Evolutionary conservation across 164 flowering plant genomes (phyloP).

Genomic region (Vitis rupestris): DNA sequence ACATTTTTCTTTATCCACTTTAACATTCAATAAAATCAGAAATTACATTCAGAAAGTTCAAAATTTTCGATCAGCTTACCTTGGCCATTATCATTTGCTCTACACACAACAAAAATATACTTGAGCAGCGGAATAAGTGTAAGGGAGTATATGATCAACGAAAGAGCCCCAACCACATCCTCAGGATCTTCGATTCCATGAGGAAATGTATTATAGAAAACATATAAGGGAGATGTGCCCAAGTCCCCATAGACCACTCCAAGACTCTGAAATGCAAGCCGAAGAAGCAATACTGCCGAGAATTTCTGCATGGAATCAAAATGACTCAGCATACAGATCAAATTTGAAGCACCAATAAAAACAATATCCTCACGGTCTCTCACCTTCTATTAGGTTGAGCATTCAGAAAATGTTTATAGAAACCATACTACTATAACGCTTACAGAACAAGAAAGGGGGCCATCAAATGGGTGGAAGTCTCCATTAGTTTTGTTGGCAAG

Average conservation of each 20-base stretch:
- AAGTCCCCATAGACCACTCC: slow-evolving; percentile 97
- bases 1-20: neutral
- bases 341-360: neutral
- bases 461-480: too few species aligned
- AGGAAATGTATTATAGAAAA: slow-evolving; percentile 92
- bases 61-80: slow-evolving; percentile 37
- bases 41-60: neutral
- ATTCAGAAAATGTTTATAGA: neutral
- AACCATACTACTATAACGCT: neutral
- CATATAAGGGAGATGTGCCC: slow-evolving; percentile 97
- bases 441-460: neutral
- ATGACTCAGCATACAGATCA: slow-evolving; percentile 10
- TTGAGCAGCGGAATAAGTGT: slow-evolving; percentile 86
- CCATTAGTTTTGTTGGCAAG: too few species aligned
- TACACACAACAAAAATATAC: slow-evolving; percentile 79
- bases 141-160: slow-evolving; percentile 88
- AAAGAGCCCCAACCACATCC: slow-evolving; percentile 90
- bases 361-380: neutral
- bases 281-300: slow-evolving; percentile 66
- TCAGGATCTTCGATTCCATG: slow-evolving; percentile 58
- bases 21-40: neutral
- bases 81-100: slow-evolving; percentile 93
- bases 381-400: neutral
- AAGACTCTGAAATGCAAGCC: slow-evolving; percentile 89
- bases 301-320: slow-evolving; percentile 56